phyloP scores from a whole-genome alignment of 192 early-diverging fungal species.

The Gonapodya prolifera region DNA sequence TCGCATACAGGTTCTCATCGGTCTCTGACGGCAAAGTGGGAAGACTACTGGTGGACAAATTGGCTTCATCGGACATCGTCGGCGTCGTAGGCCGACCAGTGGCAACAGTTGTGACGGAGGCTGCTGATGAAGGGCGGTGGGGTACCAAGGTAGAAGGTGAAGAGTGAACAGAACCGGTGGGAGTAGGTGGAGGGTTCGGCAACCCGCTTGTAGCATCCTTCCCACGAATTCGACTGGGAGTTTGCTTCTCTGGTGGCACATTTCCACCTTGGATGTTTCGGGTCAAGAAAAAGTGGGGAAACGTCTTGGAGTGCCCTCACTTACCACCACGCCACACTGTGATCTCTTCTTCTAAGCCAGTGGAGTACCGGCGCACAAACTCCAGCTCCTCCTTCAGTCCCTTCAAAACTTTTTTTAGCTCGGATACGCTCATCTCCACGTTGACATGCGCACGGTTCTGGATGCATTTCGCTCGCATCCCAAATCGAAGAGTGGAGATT shows the following conservation, averaged over 20 bases:
- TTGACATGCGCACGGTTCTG: constrained; percentile 99
- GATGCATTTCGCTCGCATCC: constrained; percentile 95
- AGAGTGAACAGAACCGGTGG: no score
- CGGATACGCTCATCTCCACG: constrained; percentile 83
- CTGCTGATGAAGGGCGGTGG: not conserved
- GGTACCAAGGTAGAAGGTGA: constrained; percentile 15
- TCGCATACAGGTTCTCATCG: constrained; percentile 74
- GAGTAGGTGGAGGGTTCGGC: constrained; percentile 17
- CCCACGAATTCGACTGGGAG: constrained; percentile 6
- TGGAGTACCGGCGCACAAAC: constrained; percentile 70
- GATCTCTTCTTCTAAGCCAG: constrained; percentile 78
- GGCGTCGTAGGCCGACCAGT: constrained; percentile 55
- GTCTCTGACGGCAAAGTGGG: constrained; percentile 35
- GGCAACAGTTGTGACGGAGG: not conserved
- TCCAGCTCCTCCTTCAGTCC: constrained; percentile 70
- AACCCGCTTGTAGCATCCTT: constrained; percentile 11
- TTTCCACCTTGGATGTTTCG: constrained; percentile 9
- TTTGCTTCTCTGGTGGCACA: constrained; percentile 17
- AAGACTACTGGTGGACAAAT: not conserved
- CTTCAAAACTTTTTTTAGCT: constrained; percentile 91
- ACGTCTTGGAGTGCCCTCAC: constrained; percentile 44
- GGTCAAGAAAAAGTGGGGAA: constrained; percentile 17
- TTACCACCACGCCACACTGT: constrained; percentile 77
- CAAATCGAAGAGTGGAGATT: constrained; percentile 84
- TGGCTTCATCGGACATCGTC: constrained; percentile 53